Conservation (phyloP, 768 basidiomycete species). For the Auriscalpium vulgare region DNA sequence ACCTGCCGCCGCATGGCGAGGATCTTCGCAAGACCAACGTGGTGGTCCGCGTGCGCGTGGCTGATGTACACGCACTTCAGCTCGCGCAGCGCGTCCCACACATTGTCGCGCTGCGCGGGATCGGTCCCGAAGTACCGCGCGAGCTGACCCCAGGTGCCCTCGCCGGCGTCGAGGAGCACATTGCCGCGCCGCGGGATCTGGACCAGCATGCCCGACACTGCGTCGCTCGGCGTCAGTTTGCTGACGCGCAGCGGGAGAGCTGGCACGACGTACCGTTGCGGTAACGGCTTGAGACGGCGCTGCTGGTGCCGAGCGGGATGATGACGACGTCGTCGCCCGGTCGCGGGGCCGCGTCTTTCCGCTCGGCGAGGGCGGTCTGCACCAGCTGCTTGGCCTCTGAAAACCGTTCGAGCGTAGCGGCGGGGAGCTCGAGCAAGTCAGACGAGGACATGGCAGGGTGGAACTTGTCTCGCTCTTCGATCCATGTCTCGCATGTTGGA, state of each 20-base stretch:
- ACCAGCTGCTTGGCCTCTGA: slow-evolving; percentile 29
- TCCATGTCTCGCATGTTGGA: slow-evolving; percentile 28
- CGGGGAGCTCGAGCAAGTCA: slow-evolving; percentile 17
- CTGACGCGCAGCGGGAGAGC: background rate
- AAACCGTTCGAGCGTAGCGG: slow-evolving; percentile 33
- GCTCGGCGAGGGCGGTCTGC: slow-evolving; percentile 9
- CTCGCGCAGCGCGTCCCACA: slow-evolving; percentile 55
- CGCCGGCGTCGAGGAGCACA: slow-evolving; percentile 83
- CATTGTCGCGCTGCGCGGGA: slow-evolving; percentile 26
- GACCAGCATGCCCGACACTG: slow-evolving; percentile 73
- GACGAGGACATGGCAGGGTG: slow-evolving; percentile 7
- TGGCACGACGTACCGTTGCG: slow-evolving; percentile 59
- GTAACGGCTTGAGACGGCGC: slow-evolving; percentile 77
- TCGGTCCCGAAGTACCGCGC: slow-evolving; percentile 64
- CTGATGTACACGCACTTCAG: slow-evolving; percentile 79
- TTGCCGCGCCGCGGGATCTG: slow-evolving; percentile 64
- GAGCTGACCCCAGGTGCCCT: slow-evolving; percentile 90
- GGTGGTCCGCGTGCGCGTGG: slow-evolving; percentile 91
- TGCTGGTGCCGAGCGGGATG: slow-evolving; percentile 82
- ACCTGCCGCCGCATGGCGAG: slow-evolving; percentile 67
- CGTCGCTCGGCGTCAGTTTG: background rate
- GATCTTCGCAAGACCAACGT: slow-evolving; percentile 71
- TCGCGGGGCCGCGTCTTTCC: background rate
- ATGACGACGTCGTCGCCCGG: slow-evolving; percentile 61
- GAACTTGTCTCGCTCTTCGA: slow-evolving; percentile 9